Base-by-base conservation (phyloP, 495 filamentous ascomycete genomes). In the Jackrogersella multiformis region DNA sequence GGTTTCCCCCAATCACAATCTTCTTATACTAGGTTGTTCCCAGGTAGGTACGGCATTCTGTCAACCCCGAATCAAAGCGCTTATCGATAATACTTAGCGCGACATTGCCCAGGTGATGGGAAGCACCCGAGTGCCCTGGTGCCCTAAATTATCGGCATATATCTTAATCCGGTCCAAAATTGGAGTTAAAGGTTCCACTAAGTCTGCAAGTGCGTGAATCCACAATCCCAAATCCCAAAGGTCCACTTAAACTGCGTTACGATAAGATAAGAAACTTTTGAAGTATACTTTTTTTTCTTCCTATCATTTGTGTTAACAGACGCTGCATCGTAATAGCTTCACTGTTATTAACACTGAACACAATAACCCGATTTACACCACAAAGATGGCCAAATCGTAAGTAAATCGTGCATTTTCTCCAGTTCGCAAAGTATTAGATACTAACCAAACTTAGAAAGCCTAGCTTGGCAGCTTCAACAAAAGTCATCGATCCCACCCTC, bases 401-500 rank as follows among this genome's bases (percentile, higher is more conserved):
- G 73, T 51, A 12, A 5, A 49, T 34, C n/a, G 54, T 4, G 20
- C 13, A 10, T 10, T 39, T 36, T 24, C 0, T 28, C 7, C n/a
- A 18, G 3, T 7, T n/a, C 0, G 12, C 12, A 28, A 30, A 48
- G 20, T 10, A 26, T 28, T 8, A 26, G 39, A 44, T 70, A 54
- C 20, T 66, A 48, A 69, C 28, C 20, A 39, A 24, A 30, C 2
- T 26, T 28, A 82, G 78, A 60, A 79, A 75, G 62, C 57, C 64
- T 21, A 52, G 48, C 28, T 48, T 84, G 39, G 45, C 69, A 38
- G 81, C 76, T 53, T 72, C 78, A 0, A 73, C 74, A 45, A 82
- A 82, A 70, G 80, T 84, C 64, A 82, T 96, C 66, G 92, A 97
- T 79, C 89, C 91, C 64, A 78, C 82, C 54, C 72, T 97, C 66